Percentiles rank a stretch among this genome's conserved stretches.
Conservation (phyloP, 495 filamentous ascomycete genomes). For the Chlorociboria aeruginascens region DNA sequence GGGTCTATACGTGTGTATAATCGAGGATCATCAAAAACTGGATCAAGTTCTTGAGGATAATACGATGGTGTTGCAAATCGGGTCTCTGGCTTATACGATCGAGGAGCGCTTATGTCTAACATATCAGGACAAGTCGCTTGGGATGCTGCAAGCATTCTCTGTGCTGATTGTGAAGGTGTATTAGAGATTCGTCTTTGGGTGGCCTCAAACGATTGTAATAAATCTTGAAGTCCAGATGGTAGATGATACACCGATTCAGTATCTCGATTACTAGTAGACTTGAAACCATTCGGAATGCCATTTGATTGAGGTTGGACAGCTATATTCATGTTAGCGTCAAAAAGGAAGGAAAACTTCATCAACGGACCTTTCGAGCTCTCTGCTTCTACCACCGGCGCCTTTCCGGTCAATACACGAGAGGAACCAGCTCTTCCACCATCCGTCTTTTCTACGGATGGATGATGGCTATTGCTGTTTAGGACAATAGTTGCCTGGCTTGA, state of each 20-base stretch:
- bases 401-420: conserved; percentile 21
- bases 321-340: conserved; percentile 17
- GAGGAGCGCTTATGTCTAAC: conserved; percentile 68
- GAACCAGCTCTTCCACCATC: conserved; percentile 20
- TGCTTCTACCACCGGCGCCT: conserved; percentile 25
- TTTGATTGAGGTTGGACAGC: conserved; percentile 27
- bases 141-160: conserved; percentile 61
- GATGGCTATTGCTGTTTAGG: conserved; percentile 23
- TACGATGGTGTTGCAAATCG: conserved; percentile 69
- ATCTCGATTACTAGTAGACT: conserved; percentile 32
- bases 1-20: conserved; percentile 84
- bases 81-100: conserved; percentile 70
- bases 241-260: conserved; percentile 89
- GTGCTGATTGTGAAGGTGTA: conserved; percentile 45
- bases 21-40: conserved; percentile 81
- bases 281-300: conserved; percentile 38
- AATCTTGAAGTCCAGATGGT: conserved; percentile 78
- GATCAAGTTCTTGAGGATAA: conserved; percentile 83
- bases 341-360: conserved; percentile 4
- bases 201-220: conserved; percentile 80
- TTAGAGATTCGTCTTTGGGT: conserved; percentile 54
- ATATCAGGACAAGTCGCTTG: conserved; percentile 59
- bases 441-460: conserved; percentile 32
- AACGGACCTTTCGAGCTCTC: conserved; percentile 30
- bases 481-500: conserved; percentile 28